Evolutionary conservation across 495 filamentous ascomycete species (phyloP).

Genomic region (Daldinia decipiens): DNA sequence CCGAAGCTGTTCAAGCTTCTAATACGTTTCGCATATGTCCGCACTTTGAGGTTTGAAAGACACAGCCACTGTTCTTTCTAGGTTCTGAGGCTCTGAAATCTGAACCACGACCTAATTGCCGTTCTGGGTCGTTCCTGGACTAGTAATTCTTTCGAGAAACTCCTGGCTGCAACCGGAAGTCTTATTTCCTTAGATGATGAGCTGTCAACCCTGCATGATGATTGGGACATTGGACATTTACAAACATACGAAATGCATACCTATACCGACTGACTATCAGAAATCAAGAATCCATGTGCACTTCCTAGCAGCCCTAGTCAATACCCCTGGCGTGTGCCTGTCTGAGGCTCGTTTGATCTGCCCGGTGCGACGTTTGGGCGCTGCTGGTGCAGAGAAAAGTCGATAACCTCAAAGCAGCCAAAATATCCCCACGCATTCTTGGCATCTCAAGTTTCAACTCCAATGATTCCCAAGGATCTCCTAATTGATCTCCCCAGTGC

Average conservation of each 20-base stretch:
- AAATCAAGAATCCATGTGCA: neutral
- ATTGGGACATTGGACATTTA: conserved; percentile 1
- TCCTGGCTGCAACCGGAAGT: conserved; percentile 43
- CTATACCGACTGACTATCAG: conserved; percentile 7
- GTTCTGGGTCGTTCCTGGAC: conserved; percentile 4
- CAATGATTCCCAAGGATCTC: conserved; percentile 40
- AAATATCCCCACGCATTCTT: conserved; percentile 25
- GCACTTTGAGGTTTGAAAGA: conserved; percentile 6
- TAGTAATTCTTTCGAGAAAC: conserved; percentile 16
- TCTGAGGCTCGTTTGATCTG: conserved; percentile 49
- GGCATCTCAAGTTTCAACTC: conserved; percentile 41
- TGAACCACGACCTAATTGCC: conserved; percentile 23
- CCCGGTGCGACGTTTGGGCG: conserved; percentile 32
- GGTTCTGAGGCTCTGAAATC: conserved; percentile 7
- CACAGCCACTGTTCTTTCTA: conserved; percentile 33
- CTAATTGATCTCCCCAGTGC: conserved; percentile 36
- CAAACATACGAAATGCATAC: neutral
- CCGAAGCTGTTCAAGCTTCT: conserved; percentile 15
- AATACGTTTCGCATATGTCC: conserved; percentile 14
- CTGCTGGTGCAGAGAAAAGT: conserved; percentile 30
- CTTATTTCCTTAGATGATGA: conserved; percentile 29
- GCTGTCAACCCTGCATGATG: conserved; percentile 26
- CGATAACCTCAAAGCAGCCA: conserved; percentile 40
- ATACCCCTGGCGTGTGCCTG: conserved; percentile 4
- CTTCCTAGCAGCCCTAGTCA: neutral